A percentile compares a stretch with the other conserved stretches of the same genome.
phyloP scores from a whole-genome alignment of 495 filamentous ascomycete genomes.

The Cairneyella variabilis region DNA sequence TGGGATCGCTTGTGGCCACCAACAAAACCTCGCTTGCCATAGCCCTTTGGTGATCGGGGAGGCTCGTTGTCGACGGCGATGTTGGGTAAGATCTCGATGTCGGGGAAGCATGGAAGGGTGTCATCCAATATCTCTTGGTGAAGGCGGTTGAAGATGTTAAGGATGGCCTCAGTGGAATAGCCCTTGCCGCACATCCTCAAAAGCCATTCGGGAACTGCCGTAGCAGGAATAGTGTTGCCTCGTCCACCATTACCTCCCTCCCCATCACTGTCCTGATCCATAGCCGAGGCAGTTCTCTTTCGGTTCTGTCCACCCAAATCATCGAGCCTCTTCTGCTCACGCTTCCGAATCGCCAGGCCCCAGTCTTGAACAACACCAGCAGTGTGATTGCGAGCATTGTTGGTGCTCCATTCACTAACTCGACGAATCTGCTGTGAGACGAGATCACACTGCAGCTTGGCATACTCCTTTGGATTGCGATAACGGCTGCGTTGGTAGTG shows the following conservation, averaged over 20 bases:
- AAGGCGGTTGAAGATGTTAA: conserved; percentile 33
- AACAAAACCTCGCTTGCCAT: conserved; percentile 19
- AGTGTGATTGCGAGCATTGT: conserved; percentile 30
- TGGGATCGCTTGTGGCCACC: conserved; percentile 36
- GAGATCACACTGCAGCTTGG: conserved; percentile 54
- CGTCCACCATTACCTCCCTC: conserved; percentile 24
- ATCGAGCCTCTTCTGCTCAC: conserved; percentile 45
- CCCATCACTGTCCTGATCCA: conserved; percentile 25
- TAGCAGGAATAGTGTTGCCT: conserved; percentile 24
- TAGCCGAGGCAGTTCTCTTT: conserved; percentile 26
- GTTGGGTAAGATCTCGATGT: conserved; percentile 64
- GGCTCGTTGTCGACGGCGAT: conserved; percentile 31
- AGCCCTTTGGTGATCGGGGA: conserved; percentile 19
- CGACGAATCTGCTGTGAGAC: conserved; percentile 53
- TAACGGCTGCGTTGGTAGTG: conserved; percentile 80
- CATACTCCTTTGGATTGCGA: conserved; percentile 55
- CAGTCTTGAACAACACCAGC: conserved; percentile 46
- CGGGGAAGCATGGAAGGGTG: conserved; percentile 45
- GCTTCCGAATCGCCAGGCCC: conserved; percentile 46
- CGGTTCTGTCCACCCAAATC: conserved; percentile 17
- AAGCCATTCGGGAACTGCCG: conserved; percentile 43
- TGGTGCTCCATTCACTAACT: conserved; percentile 55
- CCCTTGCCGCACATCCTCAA: conserved; percentile 27
- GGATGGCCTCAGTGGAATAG: conserved; percentile 35
- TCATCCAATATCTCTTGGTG: conserved; percentile 29